Conservation (phyloP, 495 filamentous ascomycete species). For the Podospora pseudopauciseta region DNA sequence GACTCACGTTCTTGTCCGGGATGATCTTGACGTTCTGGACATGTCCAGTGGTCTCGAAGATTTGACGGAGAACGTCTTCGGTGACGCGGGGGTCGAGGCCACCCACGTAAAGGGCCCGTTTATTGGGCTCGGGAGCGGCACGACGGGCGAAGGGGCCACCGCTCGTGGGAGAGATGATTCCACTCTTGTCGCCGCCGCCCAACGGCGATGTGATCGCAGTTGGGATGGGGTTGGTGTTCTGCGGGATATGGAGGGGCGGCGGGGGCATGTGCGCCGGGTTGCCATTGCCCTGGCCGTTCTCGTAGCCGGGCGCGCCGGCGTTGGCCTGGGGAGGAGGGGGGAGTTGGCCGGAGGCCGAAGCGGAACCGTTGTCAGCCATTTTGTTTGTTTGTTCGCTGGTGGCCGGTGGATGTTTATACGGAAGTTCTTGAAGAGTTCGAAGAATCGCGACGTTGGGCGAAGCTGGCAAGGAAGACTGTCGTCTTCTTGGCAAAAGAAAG, state of each 20-base stretch:
- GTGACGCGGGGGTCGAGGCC: conserved; percentile 93
- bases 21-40: conserved; percentile 99
- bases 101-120: conserved; percentile 94
- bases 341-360: conserved; percentile 54
- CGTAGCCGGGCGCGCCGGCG: conserved; percentile 66
- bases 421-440: not conserved
- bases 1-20: conserved; percentile 92
- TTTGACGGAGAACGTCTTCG: conserved; percentile 93
- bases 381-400: conserved; percentile 24
- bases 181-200: conserved; percentile 57
- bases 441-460: conserved; percentile 18
- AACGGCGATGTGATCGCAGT: conserved; percentile 88
- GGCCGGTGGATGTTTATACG: not conserved
- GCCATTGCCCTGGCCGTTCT: conserved; percentile 64
- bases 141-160: conserved; percentile 81
- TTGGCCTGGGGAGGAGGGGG: conserved; percentile 64
- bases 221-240: conserved; percentile 94
- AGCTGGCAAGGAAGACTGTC: conserved; percentile 2
- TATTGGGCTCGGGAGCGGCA: conserved; percentile 96
- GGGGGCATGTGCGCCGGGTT: conserved; percentile 87
- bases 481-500: conserved; percentile 23
- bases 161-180: conserved; percentile 77
- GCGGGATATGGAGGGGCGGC: conserved; percentile 88
- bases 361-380: conserved; percentile 66
- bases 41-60: conserved; percentile 98